Evolutionary conservation across 768 basidiomycete genomes (phyloP).

Genomic region (Leccinum variicolor): DNA sequence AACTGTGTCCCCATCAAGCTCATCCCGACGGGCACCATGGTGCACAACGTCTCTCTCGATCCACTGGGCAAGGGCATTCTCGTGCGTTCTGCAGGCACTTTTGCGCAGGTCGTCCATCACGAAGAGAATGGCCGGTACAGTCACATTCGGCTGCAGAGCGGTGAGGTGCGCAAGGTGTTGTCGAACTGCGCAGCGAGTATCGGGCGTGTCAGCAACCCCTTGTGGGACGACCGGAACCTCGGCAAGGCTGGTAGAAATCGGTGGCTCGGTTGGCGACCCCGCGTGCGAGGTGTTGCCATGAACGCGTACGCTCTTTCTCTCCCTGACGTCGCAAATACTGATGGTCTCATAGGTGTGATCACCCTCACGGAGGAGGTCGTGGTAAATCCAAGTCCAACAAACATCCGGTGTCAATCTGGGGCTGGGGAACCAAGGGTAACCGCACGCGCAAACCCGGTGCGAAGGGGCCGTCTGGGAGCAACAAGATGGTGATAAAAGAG

Average conservation of each 20-base stretch:
- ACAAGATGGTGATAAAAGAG: conserved; percentile 86
- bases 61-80: conserved; percentile 77
- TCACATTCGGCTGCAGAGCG: conserved; percentile 84
- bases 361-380: conserved; percentile 97
- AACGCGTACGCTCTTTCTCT: conserved; percentile 63
- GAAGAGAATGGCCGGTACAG: conserved; percentile 69
- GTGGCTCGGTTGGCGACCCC: conserved; percentile 83
- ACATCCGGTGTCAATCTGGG: conserved; percentile 89
- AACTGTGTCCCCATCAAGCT: conserved; percentile 91
- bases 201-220: conserved; percentile 86
- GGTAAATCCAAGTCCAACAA: conserved; percentile 98
- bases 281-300: conserved; percentile 95
- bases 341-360: conserved; percentile 57
- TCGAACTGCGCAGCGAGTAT: conserved; percentile 84
- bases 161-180: conserved; percentile 86
- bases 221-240: conserved; percentile 80
- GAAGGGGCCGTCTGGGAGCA: conserved; percentile 58
- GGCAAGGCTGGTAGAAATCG: conserved; percentile 91
- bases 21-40: conserved; percentile 87
- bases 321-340: neutral
- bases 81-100: conserved; percentile 87
- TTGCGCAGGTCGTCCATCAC: conserved; percentile 77
- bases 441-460: conserved; percentile 91
- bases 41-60: conserved; percentile 81
- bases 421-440: conserved; percentile 89